phyloP scores from a whole-genome alignment of 352 stramenopile genomes.

The Phytophthora citricola region DNA sequence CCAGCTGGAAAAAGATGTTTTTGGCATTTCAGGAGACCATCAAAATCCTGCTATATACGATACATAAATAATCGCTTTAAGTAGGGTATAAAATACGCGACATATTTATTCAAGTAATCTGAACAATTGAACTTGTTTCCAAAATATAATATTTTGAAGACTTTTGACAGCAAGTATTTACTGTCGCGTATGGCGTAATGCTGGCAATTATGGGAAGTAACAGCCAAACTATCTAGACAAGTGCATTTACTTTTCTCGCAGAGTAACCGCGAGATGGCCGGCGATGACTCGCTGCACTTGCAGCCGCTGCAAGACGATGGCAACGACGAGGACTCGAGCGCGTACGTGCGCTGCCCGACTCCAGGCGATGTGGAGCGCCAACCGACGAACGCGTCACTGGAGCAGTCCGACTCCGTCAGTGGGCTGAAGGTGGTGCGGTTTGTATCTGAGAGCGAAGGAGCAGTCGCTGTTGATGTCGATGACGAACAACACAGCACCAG shows the following conservation, averaged over 20 bases:
- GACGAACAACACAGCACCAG: background rate
- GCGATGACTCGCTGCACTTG: constrained; percentile 13
- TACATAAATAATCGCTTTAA: no score
- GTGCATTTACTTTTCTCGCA: background rate
- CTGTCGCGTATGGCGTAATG: constrained; percentile 1
- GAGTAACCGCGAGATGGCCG: constrained; percentile 7
- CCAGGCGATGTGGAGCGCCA: constrained; percentile 8
- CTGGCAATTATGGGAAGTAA: no score
- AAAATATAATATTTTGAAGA: constrained; percentile 18
- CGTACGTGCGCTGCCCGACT: constrained; percentile 16
- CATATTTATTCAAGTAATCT: no score
- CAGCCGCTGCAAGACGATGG: constrained; percentile 24
- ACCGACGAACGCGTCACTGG: background rate
- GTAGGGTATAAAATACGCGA: no score
- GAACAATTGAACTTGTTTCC: no score
- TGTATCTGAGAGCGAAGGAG: constrained; percentile 3
- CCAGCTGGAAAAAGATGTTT: background rate
- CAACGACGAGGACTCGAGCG: constrained; percentile 20
- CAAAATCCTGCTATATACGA: no score
- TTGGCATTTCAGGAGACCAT: no score
- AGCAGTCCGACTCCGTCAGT: background rate
- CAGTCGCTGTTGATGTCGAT: constrained; percentile 18
- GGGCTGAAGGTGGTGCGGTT: constrained; percentile 27
- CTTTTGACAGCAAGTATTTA: background rate
- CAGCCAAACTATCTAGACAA: no score